A percentile compares a stretch with the other conserved stretches of the same genome.
phyloP scores from a whole-genome alignment of 768 basidiomycete genomes.

The Termitomyces sp. region DNA sequence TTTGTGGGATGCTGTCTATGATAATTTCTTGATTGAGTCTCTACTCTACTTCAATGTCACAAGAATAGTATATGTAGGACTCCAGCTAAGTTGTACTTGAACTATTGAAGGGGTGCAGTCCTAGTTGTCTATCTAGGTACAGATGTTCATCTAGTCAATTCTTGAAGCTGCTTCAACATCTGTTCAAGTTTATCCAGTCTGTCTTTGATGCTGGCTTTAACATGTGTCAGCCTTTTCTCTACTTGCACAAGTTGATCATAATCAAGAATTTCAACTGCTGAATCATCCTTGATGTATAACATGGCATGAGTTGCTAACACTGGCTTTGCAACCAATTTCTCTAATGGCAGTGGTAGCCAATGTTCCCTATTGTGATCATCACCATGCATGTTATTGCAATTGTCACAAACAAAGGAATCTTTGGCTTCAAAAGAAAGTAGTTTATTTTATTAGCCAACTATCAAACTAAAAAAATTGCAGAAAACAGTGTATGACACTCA shows the following conservation, averaged over 20 bases:
- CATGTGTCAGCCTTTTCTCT: background rate
- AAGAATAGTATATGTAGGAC: too few species aligned
- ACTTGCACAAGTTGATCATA: background rate
- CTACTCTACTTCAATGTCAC: too few species aligned
- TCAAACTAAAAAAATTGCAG: background rate
- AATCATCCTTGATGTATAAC: background rate
- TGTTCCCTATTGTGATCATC: too few species aligned
- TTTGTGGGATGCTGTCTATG: too few species aligned
- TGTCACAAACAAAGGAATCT: background rate
- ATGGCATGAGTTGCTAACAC: background rate
- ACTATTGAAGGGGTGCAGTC: too few species aligned
- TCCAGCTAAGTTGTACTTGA: too few species aligned
- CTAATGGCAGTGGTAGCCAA: background rate
- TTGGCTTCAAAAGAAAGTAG: background rate
- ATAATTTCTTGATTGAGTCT: too few species aligned
- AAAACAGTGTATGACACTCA: background rate
- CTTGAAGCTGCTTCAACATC: too few species aligned
- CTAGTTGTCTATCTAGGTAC: too few species aligned
- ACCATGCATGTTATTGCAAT: background rate
- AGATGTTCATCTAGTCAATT: too few species aligned
- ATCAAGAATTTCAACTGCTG: background rate
- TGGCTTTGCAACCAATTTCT: background rate
- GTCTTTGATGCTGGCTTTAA: background rate
- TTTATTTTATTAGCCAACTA: background rate
- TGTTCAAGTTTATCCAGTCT: too few species aligned